Evolutionary conservation across 306 rosid species (phyloP).

Genomic region (Casuarina equisetifolia): DNA sequence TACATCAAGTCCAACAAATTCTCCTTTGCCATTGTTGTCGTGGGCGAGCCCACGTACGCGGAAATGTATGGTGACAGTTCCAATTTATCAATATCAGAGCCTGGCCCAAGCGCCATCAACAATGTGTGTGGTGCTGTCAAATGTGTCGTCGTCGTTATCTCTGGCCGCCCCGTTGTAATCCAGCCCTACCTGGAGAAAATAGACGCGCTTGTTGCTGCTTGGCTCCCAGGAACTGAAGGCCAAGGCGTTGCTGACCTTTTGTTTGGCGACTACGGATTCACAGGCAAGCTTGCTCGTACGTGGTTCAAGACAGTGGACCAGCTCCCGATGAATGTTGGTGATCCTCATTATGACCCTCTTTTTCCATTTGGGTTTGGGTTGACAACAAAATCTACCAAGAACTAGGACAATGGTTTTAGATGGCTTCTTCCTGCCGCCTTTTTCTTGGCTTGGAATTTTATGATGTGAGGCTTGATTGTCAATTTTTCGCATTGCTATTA

Average conservation of each 20-base stretch:
- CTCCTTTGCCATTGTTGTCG: conserved; percentile 67
- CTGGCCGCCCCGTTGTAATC: conserved; percentile 89
- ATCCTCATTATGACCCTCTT: conserved; percentile 67
- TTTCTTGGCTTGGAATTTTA: no score
- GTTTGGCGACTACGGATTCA: conserved; percentile 78
- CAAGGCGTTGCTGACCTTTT: conserved; percentile 74
- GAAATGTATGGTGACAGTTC: conserved; percentile 78
- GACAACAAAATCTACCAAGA: conserved; percentile 49
- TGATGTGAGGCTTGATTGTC: no score
- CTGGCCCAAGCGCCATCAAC: conserved; percentile 70
- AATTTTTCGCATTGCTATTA: no score
- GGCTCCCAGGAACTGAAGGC: conserved; percentile 99
- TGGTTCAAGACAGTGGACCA: conserved; percentile 82
- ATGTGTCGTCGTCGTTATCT: conserved; percentile 67
- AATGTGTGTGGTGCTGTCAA: conserved; percentile 63
- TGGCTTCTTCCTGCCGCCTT: no score
- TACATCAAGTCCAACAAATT: conserved; percentile 66
- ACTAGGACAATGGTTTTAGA: conserved; percentile 3
- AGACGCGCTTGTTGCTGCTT: conserved; percentile 87
- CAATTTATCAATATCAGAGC: conserved; percentile 67
- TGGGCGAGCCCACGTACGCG: conserved; percentile 88
- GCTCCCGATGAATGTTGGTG: conserved; percentile 84
- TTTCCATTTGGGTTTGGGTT: conserved; percentile 80
- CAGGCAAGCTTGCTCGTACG: conserved; percentile 77
- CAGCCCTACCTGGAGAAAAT: conserved; percentile 61